Base-by-base conservation (phyloP, 2,329 filamentous ascomycete species). In the Sarocladium kiliense region DNA sequence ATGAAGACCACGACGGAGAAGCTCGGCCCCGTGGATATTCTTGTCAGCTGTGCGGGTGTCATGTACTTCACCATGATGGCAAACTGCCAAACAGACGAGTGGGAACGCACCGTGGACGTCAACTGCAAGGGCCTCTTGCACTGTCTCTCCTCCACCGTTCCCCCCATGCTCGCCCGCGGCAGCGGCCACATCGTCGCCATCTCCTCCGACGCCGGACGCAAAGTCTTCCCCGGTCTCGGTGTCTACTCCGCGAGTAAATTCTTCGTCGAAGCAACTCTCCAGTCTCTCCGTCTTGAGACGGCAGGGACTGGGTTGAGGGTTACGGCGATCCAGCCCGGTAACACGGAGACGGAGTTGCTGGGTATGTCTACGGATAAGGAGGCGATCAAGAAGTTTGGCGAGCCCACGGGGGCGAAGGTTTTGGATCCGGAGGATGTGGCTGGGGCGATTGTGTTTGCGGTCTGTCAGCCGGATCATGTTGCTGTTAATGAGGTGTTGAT, bases 61-160 rank as follows among this genome's bases (percentile, higher is more conserved):
- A 93, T 93, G 89, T 93, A 93, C 74, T 93, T 85, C 71, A 92
- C 89, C 55, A 85, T 92, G 84, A 92, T 93, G 89, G 82, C 85
- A 56, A 92, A 91, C 66, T 79, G 75, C 16, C 80, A 87, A 59
- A 81, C 76, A 0, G 86, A 89, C 4, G 85, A 93, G 63, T 93
- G 89, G 89, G 85, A 91, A 59, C 86, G 82, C 56, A 92, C 88
- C 0, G 88, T 93, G 41, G 89, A 92, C 63, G 87, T 93, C 61
- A 93, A 93, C 74, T 92, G 89, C 82, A 92, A 92, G 71, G 89
- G 89, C 36, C 78, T 93, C 1, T 74, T 92, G 54, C 80, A 93
- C 75, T 86, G 84, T 60, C 77, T 93, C 2, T 81, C 87, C 0
- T 79, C 86, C 1, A 83, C 81, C 0, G 81, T 93, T 0, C 89